Evolutionary conservation across 306 rosid genomes (phyloP), one percentile per base, ranked within the genome.

Genomic region (Styphnolobium japonicum): DNA sequence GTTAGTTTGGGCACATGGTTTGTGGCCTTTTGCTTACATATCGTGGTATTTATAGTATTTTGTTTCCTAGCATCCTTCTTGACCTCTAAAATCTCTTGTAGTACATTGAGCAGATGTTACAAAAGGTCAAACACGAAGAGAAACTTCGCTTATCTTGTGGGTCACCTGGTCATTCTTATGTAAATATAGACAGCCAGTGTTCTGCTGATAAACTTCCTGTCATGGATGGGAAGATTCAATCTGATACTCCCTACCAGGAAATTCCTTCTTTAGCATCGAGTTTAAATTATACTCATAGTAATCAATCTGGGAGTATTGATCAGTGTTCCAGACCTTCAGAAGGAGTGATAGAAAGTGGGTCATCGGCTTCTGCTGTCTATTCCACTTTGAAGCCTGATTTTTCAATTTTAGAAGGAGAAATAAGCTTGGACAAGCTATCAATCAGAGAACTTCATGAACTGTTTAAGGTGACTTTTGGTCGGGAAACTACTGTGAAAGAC

Each of bases 401-500:
- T 84, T 82, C 83, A 8, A 81, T 87, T 86, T 74, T 87, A 78
- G 83, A 88, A 12, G 97, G 87, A 42, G 96, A 90, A 80, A 87
- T 93, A 83, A 91, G 93, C 91, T 83, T 93, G 89, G 96, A 96
- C 81, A 90, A 83, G 83, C 81, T 96, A 27, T 96, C 98, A 80
- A 91, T 88, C 73, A 90, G 88, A 85, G 99, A 96, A 80, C 99
- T 95, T 61, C 99, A 90, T 74, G 96, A 90, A 78, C 86, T 90
- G 62, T 96, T 95, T 53, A 90, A 78, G 85, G 97, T 93, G 63
- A 89, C 96, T 48, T 95, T 95, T 93, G 94, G 98, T 55, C 89
- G 99, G 83, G 90, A 90, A 84, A 93, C 98, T 81, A 93, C 93
- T 31, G 98, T 96, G 71, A 93, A 93, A 82, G 99, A 96, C 84